Percentiles rank a stretch among this genome's conserved stretches.
phyloP scores from a whole-genome alignment of 371 early-diverging fungal species.

The Blakeslea trispora region DNA sequence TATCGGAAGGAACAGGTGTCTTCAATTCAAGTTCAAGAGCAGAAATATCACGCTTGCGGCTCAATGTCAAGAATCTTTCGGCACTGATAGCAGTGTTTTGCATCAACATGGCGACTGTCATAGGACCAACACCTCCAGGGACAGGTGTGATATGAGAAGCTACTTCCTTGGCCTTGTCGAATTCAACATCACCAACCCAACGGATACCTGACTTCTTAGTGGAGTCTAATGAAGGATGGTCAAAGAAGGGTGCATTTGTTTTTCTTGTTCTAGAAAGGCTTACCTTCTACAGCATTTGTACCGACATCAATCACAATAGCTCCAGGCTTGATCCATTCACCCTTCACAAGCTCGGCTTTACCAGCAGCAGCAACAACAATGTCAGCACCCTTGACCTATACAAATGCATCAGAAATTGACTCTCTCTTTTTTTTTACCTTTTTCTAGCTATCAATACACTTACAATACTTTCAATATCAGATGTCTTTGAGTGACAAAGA shows the following conservation, averaged over 20 bases:
- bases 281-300: slow-evolving; percentile 81
- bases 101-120: slow-evolving; percentile 96
- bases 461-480: slow-evolving; percentile 72
- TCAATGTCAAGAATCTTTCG: slow-evolving; percentile 66
- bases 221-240: slow-evolving; percentile 49
- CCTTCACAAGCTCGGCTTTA: slow-evolving; percentile 74
- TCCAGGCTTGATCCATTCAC: slow-evolving; percentile 90
- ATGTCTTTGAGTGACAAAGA: slow-evolving; percentile 85
- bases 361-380: slow-evolving; percentile 91
- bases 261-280: no score
- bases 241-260: no score
- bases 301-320: slow-evolving; percentile 95
- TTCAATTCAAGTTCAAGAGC: slow-evolving; percentile 67
- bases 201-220: slow-evolving; percentile 86
- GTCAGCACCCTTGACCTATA: slow-evolving; percentile 73
- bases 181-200: slow-evolving; percentile 95
- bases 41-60: slow-evolving; percentile 52
- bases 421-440: neutral
- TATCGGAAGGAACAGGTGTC: slow-evolving; percentile 89
- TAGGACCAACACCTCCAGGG: slow-evolving; percentile 96
- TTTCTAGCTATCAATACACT: slow-evolving; percentile 9
- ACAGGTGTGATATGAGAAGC: slow-evolving; percentile 91
- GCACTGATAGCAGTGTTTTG: slow-evolving; percentile 82
- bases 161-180: slow-evolving; percentile 60
- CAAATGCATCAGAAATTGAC: neutral